Evolutionary conservation across 352 stramenopile genomes (phyloP).

Genomic region (Globisporangium cylindrosporum): DNA sequence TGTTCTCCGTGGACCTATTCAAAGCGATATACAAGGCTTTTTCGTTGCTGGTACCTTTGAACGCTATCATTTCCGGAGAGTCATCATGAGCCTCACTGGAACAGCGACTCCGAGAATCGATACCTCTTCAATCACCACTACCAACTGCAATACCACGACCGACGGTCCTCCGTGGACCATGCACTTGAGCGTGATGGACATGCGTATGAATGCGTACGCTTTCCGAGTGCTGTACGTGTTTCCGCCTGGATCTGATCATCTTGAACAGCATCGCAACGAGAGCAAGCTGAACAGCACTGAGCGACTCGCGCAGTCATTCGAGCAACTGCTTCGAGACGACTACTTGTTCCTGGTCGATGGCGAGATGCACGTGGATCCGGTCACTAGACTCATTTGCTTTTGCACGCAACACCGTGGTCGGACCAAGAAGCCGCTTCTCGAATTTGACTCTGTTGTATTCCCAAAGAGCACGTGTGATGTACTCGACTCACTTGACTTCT

Average conservation of each 20-base stretch:
- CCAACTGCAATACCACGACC: background rate
- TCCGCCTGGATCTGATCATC: background rate
- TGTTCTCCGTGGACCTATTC: background rate
- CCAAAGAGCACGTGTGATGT: constrained; percentile 4
- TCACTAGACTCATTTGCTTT: background rate
- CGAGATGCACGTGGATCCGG: constrained; percentile 3
- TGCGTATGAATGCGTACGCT: constrained; percentile 15
- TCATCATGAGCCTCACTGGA: background rate
- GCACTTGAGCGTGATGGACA: constrained; percentile 10
- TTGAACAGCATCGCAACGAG: background rate
- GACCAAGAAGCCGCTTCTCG: background rate
- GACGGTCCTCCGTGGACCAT: background rate
- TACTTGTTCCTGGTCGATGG: constrained; percentile 11
- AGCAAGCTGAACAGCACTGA: background rate
- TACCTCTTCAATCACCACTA: background rate
- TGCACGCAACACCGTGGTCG: background rate
- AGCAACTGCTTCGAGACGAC: constrained; percentile 13
- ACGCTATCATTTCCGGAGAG: background rate
- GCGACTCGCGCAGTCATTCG: constrained; percentile 11
- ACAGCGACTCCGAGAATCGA: background rate
- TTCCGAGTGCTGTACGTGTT: constrained; percentile 19
- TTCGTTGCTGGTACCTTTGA: background rate
- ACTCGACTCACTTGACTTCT: background rate
- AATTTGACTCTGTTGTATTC: background rate
- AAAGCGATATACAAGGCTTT: background rate